Evolutionary conservation across 2,329 filamentous ascomycete genomes (phyloP).

Genomic region (Aspergillus fructus): DNA sequence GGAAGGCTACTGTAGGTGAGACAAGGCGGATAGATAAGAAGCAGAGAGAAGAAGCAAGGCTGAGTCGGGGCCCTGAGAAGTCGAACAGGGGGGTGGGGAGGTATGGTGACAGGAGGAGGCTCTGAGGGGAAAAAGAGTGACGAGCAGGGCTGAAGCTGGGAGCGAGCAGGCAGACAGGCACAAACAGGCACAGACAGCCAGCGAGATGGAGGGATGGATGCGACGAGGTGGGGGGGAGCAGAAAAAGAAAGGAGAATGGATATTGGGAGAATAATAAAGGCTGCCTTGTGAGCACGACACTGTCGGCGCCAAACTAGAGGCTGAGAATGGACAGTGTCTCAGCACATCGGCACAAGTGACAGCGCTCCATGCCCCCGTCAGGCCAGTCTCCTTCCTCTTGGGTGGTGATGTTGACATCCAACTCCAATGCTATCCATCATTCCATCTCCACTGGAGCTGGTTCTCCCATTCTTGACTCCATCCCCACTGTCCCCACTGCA

Average conservation of each 20-base stretch:
- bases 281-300: background rate
- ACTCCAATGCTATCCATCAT: background rate
- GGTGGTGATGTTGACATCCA: background rate
- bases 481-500: background rate
- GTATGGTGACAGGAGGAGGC: constrained; percentile 7
- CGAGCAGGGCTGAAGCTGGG: constrained; percentile 3
- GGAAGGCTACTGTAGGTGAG: background rate
- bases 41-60: background rate
- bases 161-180: background rate
- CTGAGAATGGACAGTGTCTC: background rate
- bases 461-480: background rate
- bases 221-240: background rate
- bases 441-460: background rate
- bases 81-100: background rate
- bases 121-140: background rate
- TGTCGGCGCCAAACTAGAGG: constrained; percentile 6
- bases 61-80: background rate
- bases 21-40: constrained; percentile 1
- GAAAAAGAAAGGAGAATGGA: constrained; percentile 1
- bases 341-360: background rate
- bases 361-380: background rate
- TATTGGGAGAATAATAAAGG: too few species aligned
- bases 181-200: background rate
- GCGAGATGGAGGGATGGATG: background rate
- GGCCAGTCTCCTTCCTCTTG: too few species aligned